A percentile compares a stretch with the other conserved stretches of the same genome.
Evolutionary conservation across 2,329 filamentous ascomycete genomes (phyloP).

Genomic region (Capronia coronata): DNA sequence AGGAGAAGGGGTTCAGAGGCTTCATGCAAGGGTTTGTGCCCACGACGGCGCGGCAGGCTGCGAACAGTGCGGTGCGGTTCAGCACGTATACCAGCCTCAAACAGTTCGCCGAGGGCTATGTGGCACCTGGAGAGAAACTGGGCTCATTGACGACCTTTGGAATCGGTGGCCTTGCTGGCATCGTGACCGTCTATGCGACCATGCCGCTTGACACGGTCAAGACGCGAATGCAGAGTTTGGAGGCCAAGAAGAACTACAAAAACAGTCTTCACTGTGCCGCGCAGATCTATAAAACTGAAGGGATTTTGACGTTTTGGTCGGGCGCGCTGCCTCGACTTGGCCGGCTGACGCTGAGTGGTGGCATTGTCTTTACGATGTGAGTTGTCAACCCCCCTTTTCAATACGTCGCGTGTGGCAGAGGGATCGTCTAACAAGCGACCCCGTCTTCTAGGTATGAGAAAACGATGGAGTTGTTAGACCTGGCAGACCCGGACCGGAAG

Average conservation of each 20-base stretch:
- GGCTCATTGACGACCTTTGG: conserved; percentile 81
- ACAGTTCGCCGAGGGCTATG: conserved; percentile 86
- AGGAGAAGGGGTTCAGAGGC: conserved; percentile 78
- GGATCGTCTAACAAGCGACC: conserved; percentile 1
- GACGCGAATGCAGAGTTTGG: conserved; percentile 95
- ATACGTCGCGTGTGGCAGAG: no score
- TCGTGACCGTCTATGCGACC: conserved; percentile 72
- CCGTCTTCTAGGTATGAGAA: conserved; percentile 84
- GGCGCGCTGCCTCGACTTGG: conserved; percentile 81
- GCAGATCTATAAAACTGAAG: conserved; percentile 82
- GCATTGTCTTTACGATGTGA: conserved; percentile 93
- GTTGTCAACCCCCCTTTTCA: no score
- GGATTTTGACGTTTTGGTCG: conserved; percentile 85
- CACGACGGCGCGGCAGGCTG: conserved; percentile 87
- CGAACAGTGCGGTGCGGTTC: conserved; percentile 89
- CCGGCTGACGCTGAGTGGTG: conserved; percentile 80
- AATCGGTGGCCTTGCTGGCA: conserved; percentile 78
- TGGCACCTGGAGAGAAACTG: conserved; percentile 88
- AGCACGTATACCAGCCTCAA: conserved; percentile 83
- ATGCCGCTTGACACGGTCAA: conserved; percentile 87
- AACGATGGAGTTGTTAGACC: conserved; percentile 79
- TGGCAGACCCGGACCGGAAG: conserved; percentile 70
- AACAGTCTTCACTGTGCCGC: conserved; percentile 80
- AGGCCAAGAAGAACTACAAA: conserved; percentile 72
- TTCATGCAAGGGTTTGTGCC: conserved; percentile 98